These are phyloP conservation scores for Pythium coloratum DNA, from an alignment of 352 stramenopile species.

Conservation along the genomic window DNA sequence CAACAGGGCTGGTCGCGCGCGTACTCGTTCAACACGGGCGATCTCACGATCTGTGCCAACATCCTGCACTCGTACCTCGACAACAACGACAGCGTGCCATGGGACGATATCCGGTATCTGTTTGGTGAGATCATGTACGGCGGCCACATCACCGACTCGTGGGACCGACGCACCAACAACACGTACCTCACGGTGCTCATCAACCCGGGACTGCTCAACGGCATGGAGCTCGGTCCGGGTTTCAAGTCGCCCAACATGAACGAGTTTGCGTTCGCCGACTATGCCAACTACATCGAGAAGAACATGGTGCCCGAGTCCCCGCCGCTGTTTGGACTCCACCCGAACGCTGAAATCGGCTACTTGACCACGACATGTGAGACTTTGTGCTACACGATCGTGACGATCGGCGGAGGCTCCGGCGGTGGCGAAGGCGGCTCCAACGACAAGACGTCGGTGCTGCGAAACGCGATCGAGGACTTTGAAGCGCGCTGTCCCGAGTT, in stretches of 20 bases:
- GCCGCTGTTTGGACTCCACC: conserved; percentile 93
- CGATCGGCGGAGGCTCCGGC: conserved; percentile 80
- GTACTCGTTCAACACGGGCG: conserved; percentile 96
- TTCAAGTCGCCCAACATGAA: conserved; percentile 92
- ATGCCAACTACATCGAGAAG: conserved; percentile 93
- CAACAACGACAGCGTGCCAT: conserved; percentile 90
- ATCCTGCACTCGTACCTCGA: conserved; percentile 94
- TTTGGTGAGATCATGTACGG: conserved; percentile 98
- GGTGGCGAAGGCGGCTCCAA: conserved; percentile 58
- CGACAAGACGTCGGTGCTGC: conserved; percentile 77
- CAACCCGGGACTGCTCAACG: conserved; percentile 79
- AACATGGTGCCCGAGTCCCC: conserved; percentile 92
- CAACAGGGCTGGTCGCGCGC: conserved; percentile 94
- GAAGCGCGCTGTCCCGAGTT: conserved; percentile 87
- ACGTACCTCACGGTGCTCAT: conserved; percentile 92
- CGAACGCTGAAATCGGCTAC: conserved; percentile 95
- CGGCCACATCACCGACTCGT: conserved; percentile 95
- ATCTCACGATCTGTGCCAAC: conserved; percentile 95
- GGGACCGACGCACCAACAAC: conserved; percentile 95
- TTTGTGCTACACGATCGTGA: conserved; percentile 94
- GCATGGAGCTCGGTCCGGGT: conserved; percentile 92
- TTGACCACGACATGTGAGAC: conserved; percentile 91
- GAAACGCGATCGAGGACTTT: conserved; percentile 90
- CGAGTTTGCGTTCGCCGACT: conserved; percentile 81
- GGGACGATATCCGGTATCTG: conserved; percentile 95